Conservation (phyloP, 2,329 filamentous ascomycete genomes). For the Zymoseptoria pseudotritici region DNA sequence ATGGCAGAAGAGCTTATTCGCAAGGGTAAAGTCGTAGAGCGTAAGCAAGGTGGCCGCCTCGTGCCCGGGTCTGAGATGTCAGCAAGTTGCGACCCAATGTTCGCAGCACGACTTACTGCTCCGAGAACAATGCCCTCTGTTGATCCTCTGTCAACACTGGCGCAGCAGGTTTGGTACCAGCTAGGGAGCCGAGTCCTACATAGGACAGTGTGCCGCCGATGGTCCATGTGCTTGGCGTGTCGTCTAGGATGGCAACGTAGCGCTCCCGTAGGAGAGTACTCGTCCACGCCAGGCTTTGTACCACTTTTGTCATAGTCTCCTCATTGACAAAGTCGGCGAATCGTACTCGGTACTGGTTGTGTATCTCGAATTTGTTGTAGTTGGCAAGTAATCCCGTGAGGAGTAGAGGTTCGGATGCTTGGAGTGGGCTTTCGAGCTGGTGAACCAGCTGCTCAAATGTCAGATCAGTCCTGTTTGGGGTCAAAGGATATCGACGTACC, state of each 20-base stretch:
- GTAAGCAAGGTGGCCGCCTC: conserved; percentile 75
- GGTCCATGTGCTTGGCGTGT: conserved; percentile 83
- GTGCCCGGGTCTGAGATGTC: conserved; percentile 58
- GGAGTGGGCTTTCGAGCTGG: conserved; percentile 59
- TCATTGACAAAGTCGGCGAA: conserved; percentile 96
- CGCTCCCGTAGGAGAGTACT: conserved; percentile 61
- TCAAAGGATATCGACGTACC: conserved; percentile 42
- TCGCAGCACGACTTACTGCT: conserved; percentile 52
- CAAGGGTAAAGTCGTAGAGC: conserved; percentile 86
- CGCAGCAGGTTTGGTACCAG: conserved; percentile 51
- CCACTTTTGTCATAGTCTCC: conserved; percentile 71
- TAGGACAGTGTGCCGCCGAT: conserved; percentile 72
- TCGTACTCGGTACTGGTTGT: conserved; percentile 88
- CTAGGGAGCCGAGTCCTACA: conserved; percentile 72
- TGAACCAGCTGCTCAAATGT: conserved; percentile 59
- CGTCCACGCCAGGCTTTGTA: conserved; percentile 65
- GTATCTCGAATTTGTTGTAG: conserved; percentile 99
- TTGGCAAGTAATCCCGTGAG: conserved; percentile 84
- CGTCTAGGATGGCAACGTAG: conserved; percentile 82
- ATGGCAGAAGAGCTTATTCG: conserved; percentile 91
- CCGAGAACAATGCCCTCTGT: conserved; percentile 71
- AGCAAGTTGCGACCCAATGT: conserved; percentile 1
- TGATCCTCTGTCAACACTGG: conserved; percentile 66
- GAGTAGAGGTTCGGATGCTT: conserved; percentile 63
- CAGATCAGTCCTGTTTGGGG: not conserved